phyloP scores from a whole-genome alignment of 1,139 yeast genomes.

The Yamadazyma trypodendri region DNA sequence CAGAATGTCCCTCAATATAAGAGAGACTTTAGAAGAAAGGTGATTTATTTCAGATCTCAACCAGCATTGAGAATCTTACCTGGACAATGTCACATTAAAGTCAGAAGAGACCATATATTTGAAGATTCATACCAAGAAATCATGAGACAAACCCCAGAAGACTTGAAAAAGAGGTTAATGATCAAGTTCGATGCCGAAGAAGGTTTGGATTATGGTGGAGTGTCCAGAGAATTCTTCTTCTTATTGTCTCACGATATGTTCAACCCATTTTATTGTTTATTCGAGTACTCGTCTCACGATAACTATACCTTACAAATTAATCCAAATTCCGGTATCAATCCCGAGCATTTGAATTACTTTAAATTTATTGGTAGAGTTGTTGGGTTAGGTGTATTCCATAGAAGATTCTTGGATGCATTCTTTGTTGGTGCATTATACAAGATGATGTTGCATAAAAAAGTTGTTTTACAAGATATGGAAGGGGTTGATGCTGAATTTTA shows the following conservation, averaged over 20 bases:
- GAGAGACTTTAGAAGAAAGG: slow-evolving; percentile 97
- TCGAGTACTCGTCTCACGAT: slow-evolving; percentile 97
- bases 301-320: slow-evolving; percentile 96
- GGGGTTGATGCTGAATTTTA: slow-evolving; percentile 98
- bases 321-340: slow-evolving; percentile 97
- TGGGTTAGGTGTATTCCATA: slow-evolving; percentile 96
- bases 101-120: slow-evolving; percentile 92
- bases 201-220: slow-evolving; percentile 99
- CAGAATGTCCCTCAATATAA: slow-evolving; percentile 99
- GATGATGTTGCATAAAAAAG: slow-evolving; percentile 95
- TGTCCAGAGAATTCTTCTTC: slow-evolving; percentile 95
- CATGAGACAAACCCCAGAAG: slow-evolving; percentile 98
- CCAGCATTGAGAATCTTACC: slow-evolving; percentile 96
- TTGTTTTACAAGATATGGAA: slow-evolving; percentile 95
- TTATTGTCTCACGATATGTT: slow-evolving; percentile 97
- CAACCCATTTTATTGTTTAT: slow-evolving; percentile 94
- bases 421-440: slow-evolving; percentile 97
- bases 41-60: slow-evolving; percentile 95
- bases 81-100: slow-evolving; percentile 98
- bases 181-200: slow-evolving; percentile 98
- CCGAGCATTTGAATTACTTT: slow-evolving; percentile 96
- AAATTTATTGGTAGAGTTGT: slow-evolving; percentile 98
- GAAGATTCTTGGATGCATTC: slow-evolving; percentile 96
- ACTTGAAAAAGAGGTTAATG: slow-evolving; percentile 94
- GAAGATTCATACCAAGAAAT: slow-evolving; percentile 98